A percentile compares a stretch with the other conserved stretches of the same genome.
These are phyloP conservation scores for Fusarium dimerum DNA, from an alignment of 2,329 filamentous ascomycete genomes.

Conservation along the genomic window DNA sequence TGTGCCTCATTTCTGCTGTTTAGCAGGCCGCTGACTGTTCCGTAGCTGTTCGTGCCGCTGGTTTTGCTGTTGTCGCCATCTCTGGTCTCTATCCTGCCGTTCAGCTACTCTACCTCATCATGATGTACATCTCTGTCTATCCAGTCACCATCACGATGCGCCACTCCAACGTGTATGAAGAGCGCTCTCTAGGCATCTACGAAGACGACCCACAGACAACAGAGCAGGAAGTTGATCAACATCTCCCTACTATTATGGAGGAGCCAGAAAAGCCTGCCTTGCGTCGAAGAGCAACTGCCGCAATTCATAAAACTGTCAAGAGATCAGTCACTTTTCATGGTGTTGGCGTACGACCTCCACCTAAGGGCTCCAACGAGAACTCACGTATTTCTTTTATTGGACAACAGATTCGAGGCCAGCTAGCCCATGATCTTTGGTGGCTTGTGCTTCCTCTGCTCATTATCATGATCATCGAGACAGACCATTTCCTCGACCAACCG, in stretches of 20 bases:
- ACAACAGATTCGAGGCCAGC: conserved; percentile 62
- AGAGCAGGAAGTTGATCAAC: conserved; percentile 16
- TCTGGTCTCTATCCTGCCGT: conserved; percentile 57
- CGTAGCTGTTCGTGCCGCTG: conserved; percentile 62
- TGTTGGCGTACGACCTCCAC: conserved; percentile 38
- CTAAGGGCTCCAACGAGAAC: conserved; percentile 28
- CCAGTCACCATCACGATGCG: conserved; percentile 65
- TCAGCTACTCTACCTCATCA: conserved; percentile 61
- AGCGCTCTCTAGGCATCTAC: conserved; percentile 65
- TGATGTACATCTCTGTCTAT: conserved; percentile 68
- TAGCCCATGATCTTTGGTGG: conserved; percentile 69
- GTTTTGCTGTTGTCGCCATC: conserved; percentile 66
- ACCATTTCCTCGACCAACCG: conserved; percentile 53
- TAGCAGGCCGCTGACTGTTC: conserved; percentile 5
- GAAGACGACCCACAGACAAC: conserved; percentile 35
- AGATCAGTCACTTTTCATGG: conserved; percentile 45
- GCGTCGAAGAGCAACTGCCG: conserved; percentile 25
- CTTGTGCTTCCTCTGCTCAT: conserved; percentile 61
- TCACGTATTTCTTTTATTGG: conserved; percentile 51
- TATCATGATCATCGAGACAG: conserved; percentile 61
- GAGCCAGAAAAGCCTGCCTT: conserved; percentile 16
- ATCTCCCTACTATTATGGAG: conserved; percentile 33
- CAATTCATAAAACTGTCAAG: conserved; percentile 38
- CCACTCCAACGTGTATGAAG: conserved; percentile 72
- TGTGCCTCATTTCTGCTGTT: too few species aligned